Evolutionary conservation across 495 filamentous ascomycete genomes (phyloP).

Genomic region (Chaetomium fimeti): DNA sequence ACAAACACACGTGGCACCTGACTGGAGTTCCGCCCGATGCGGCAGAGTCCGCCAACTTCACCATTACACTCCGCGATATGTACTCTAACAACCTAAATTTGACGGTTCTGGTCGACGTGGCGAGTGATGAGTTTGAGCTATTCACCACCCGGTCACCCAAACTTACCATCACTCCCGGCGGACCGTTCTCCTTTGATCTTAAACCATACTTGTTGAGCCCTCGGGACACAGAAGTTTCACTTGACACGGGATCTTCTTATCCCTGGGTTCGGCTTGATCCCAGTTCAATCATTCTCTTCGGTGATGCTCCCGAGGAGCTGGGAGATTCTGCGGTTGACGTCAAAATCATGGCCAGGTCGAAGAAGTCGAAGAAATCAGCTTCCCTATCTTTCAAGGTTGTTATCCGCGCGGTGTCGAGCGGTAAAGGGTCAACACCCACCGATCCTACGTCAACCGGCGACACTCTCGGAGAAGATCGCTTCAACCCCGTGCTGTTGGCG

Average conservation of each 20-base stretch:
- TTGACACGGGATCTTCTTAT: slow-evolving; percentile 51
- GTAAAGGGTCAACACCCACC: slow-evolving; percentile 16
- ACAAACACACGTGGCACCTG: slow-evolving; percentile 60
- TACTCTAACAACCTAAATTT: slow-evolving; percentile 63
- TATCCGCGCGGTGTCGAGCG: slow-evolving; percentile 36
- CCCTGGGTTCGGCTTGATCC: slow-evolving; percentile 69
- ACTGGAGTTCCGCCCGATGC: slow-evolving; percentile 61
- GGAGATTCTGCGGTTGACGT: slow-evolving; percentile 43
- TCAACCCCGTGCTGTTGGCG: slow-evolving; percentile 27
- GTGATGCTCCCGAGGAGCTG: slow-evolving; percentile 55
- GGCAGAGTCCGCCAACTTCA: slow-evolving; percentile 61
- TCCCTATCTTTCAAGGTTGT: slow-evolving; percentile 53
- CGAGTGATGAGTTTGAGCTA: slow-evolving; percentile 25
- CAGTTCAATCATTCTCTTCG: slow-evolving; percentile 56
- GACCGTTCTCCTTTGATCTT: slow-evolving; percentile 64
- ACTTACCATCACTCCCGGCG: slow-evolving; percentile 59
- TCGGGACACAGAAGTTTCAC: slow-evolving; percentile 53
- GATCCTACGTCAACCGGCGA: slow-evolving; percentile 11
- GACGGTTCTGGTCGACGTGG: slow-evolving; percentile 59
- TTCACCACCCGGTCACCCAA: slow-evolving; percentile 43
- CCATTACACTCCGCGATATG: slow-evolving; percentile 61
- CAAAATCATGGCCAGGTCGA: slow-evolving; percentile 52
- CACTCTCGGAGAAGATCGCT: neutral
- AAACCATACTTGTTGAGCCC: slow-evolving; percentile 54
- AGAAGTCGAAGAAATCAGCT: slow-evolving; percentile 43